phyloP scores from a whole-genome alignment of 495 filamentous ascomycete genomes.

The Talaromyces nanjingensis region DNA sequence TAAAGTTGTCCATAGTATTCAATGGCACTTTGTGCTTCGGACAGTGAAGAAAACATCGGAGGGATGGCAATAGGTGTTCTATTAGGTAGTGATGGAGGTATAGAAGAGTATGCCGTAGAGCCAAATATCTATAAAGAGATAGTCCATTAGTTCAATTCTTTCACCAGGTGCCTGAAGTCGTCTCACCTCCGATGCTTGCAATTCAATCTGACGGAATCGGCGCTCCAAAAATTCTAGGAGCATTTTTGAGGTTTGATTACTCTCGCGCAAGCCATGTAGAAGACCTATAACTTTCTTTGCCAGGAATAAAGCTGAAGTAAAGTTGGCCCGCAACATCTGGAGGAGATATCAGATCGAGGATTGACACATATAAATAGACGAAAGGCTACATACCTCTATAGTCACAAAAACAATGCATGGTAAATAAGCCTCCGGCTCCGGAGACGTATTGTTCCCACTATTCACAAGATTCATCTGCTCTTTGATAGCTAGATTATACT shows the following conservation, averaged over 20 bases:
- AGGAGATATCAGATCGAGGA: background rate
- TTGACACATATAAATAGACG: background rate
- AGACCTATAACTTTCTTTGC: background rate
- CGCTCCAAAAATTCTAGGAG: background rate
- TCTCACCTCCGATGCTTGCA: background rate
- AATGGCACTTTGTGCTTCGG: background rate
- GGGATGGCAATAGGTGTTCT: background rate
- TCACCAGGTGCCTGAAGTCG: background rate
- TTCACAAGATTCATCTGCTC: conserved; percentile 5
- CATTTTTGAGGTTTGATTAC: background rate
- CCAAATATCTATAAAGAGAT: background rate
- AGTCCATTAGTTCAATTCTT: background rate
- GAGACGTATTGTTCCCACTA: background rate
- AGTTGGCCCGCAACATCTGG: conserved; percentile 6
- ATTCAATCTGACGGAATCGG: background rate
- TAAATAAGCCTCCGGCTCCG: background rate
- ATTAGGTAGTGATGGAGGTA: background rate
- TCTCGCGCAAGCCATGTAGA: background rate
- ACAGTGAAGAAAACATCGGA: background rate
- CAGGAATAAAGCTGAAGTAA: background rate
- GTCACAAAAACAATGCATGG: conserved; percentile 3
- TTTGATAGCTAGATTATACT: conserved; percentile 46
- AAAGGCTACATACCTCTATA: background rate
- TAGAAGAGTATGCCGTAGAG: background rate
- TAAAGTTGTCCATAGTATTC: conserved; percentile 2